phyloP scores from a whole-genome alignment of 1,139 yeast species.

The Diutina ranongensis region DNA sequence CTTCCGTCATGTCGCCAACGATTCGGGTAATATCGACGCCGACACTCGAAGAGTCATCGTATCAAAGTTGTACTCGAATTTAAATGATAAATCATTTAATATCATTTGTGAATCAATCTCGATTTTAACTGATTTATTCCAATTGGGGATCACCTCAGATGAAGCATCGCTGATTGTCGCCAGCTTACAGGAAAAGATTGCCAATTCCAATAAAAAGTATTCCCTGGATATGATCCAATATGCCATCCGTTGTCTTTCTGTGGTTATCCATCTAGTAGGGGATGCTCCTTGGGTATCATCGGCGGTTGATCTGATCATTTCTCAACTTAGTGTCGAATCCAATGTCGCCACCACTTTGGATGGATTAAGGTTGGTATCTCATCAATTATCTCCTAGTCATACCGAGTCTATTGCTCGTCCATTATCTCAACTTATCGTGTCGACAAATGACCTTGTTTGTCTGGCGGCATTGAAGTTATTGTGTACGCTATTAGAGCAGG shows the following conservation, averaged over 20 bases:
- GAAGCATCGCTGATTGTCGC: neutral
- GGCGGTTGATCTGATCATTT: neutral
- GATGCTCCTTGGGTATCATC: neutral
- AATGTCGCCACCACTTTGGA: neutral
- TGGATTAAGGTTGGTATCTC: neutral
- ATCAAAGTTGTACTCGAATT: neutral
- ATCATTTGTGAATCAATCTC: neutral
- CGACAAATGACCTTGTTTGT: neutral
- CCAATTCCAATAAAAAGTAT: neutral
- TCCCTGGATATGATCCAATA: constrained; percentile 3
- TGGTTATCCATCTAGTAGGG: neutral
- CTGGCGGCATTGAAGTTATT: neutral
- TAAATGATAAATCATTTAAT: neutral
- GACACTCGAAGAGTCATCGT: neutral
- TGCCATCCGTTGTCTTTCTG: neutral
- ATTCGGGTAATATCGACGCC: neutral
- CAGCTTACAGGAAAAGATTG: neutral
- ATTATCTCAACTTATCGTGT: neutral
- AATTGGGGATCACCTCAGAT: neutral
- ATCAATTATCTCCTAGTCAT: neutral
- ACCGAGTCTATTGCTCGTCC: neutral
- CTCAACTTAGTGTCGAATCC: neutral
- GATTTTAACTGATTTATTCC: neutral
- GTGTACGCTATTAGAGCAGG: neutral
- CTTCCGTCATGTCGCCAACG: neutral